A percentile compares a stretch with the other conserved stretches of the same genome.
These are phyloP conservation scores for Rhinocladiella mackenziei DNA, from an alignment of 2,329 filamentous ascomycete genomes.

Conservation along the genomic window DNA sequence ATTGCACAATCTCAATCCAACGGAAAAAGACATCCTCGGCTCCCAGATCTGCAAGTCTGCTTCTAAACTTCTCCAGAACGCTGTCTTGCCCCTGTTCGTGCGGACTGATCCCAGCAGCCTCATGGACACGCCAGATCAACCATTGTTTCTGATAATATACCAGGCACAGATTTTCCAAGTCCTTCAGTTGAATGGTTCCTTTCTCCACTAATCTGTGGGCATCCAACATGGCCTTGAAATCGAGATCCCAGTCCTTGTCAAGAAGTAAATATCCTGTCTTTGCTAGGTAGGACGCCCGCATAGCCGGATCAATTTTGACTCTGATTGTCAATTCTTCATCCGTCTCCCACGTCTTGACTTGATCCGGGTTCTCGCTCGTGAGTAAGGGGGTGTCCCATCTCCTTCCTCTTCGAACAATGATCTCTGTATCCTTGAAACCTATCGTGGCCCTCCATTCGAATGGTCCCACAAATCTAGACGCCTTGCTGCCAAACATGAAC, in stretches of 20 bases:
- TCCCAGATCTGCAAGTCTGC: constrained; percentile 67
- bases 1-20: constrained; percentile 91
- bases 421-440: constrained; percentile 69
- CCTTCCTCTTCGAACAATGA: constrained; percentile 74
- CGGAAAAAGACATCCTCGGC: constrained; percentile 88
- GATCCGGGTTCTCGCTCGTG: constrained; percentile 36
- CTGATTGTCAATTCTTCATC: constrained; percentile 54
- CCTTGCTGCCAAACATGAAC: constrained; percentile 60
- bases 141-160: constrained; percentile 59
- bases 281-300: constrained; percentile 61
- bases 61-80: constrained; percentile 76
- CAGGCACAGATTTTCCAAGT: constrained; percentile 67
- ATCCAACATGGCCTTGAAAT: constrained; percentile 74
- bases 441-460: constrained; percentile 67
- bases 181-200: constrained; percentile 52
- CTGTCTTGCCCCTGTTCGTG: constrained; percentile 57
- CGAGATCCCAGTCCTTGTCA: constrained; percentile 80
- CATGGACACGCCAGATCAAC: constrained; percentile 58
- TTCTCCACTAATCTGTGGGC: constrained; percentile 66
- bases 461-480: constrained; percentile 57
- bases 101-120: constrained; percentile 42
- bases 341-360: constrained; percentile 32
- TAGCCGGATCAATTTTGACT: constrained; percentile 61
- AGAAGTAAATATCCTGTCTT: constrained; percentile 89
- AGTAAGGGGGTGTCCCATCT: constrained; percentile 63